These are phyloP conservation scores for Suhomyces terraborum DNA, from an alignment of 1,139 yeast genomes.

Conservation along the genomic window DNA sequence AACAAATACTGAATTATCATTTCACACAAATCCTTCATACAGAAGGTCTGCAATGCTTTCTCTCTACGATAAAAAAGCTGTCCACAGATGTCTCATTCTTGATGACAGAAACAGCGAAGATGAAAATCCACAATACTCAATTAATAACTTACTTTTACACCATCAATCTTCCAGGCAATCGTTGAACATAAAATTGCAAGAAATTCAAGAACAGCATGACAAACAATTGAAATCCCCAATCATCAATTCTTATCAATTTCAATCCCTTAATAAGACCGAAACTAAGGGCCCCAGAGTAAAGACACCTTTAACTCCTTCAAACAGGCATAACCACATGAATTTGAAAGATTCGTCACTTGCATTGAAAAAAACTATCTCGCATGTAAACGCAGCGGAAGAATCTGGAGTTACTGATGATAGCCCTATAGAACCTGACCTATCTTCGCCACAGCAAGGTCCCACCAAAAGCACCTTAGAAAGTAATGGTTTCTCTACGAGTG, in stretches of 20 bases:
- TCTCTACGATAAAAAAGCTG: constrained; percentile 44
- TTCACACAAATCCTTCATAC: constrained; percentile 52
- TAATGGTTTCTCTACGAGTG: constrained; percentile 53
- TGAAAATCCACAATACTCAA: constrained; percentile 45
- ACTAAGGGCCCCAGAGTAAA: not conserved
- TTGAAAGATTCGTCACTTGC: constrained; percentile 46
- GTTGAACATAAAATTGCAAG: constrained; percentile 35
- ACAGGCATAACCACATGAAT: constrained; percentile 41
- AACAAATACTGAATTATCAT: constrained; percentile 41
- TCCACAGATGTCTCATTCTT: constrained; percentile 40
- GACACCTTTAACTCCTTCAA: constrained; percentile 11
- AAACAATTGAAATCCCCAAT: constrained; percentile 13
- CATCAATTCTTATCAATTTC: constrained; percentile 11
- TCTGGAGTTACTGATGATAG: not conserved
- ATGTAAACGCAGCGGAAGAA: constrained; percentile 1
- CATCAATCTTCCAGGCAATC: constrained; percentile 45
- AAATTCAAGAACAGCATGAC: constrained; percentile 20
- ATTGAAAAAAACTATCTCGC: constrained; percentile 33
- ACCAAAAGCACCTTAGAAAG: constrained; percentile 1
- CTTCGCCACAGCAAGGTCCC: not conserved
- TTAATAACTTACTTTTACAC: constrained; percentile 41
- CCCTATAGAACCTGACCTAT: not conserved
- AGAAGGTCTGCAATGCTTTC: constrained; percentile 59
- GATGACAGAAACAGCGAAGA: constrained; percentile 28
- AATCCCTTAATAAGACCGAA: not conserved